phyloP scores from a whole-genome alignment of 495 filamentous ascomycete species.

The Penicillium manginii region DNA sequence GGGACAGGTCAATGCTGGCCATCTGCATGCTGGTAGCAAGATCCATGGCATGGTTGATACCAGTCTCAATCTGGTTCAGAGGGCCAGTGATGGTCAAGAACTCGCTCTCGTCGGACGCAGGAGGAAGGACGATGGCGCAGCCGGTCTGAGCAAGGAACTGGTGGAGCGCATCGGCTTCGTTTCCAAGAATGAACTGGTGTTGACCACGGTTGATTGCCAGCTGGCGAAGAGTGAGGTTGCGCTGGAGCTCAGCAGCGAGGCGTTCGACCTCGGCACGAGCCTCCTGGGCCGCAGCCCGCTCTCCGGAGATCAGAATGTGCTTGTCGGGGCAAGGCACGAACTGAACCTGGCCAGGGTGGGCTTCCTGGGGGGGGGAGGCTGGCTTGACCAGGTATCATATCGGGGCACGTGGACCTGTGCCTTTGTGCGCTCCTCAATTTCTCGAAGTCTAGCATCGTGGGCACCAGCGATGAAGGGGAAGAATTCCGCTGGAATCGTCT shows the following conservation, averaged over 20 bases:
- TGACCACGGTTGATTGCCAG: slow-evolving; percentile 74
- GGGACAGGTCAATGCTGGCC: slow-evolving; percentile 75
- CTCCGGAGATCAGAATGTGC: slow-evolving; percentile 83
- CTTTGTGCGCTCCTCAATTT: slow-evolving; percentile 71
- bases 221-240: slow-evolving; percentile 70
- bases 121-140: slow-evolving; percentile 83
- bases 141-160: slow-evolving; percentile 89
- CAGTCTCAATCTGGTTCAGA: slow-evolving; percentile 67
- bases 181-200: slow-evolving; percentile 90
- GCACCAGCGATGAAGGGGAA: slow-evolving; percentile 94
- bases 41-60: slow-evolving; percentile 77
- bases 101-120: slow-evolving; percentile 70
- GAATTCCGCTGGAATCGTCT: slow-evolving; percentile 84
- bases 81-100: slow-evolving; percentile 84
- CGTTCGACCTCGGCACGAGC: slow-evolving; percentile 79
- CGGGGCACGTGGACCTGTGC: slow-evolving; percentile 79
- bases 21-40: slow-evolving; percentile 81
- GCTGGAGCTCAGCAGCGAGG: slow-evolving; percentile 70
- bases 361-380: slow-evolving; percentile 73
- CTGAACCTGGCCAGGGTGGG: slow-evolving; percentile 63
- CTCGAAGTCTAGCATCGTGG: slow-evolving; percentile 66
- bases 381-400: slow-evolving; percentile 71
- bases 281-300: slow-evolving; percentile 79
- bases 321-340: slow-evolving; percentile 68
- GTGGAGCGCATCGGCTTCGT: slow-evolving; percentile 73